Percentiles rank a stretch among this genome's conserved stretches.
phyloP scores from a whole-genome alignment of 1,284 basidiomycete genomes.

The Apiotrichum montevideense region DNA sequence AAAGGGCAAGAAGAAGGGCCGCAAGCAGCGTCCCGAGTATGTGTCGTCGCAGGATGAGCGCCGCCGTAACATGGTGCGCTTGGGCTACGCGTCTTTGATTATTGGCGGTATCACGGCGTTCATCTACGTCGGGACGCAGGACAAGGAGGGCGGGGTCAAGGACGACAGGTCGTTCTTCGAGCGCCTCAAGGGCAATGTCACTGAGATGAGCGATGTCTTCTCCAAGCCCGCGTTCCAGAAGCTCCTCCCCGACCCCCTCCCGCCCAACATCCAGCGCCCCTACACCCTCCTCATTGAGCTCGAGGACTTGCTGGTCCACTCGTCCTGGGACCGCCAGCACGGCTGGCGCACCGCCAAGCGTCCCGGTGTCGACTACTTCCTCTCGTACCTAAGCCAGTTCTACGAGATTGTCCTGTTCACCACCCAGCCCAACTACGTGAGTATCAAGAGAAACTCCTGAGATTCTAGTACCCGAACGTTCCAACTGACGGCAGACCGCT shows the following conservation, averaged over 20 bases:
- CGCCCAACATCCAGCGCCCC: conserved; percentile 77
- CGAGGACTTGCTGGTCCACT: conserved; percentile 86
- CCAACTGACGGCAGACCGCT: conserved; percentile 59
- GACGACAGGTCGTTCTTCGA: conserved; percentile 43
- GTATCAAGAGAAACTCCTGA: conserved; percentile 36
- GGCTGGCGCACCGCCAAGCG: conserved; percentile 90
- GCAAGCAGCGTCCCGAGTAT: conserved; percentile 35
- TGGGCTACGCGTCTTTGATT: conserved; percentile 49
- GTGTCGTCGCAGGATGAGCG: conserved; percentile 64
- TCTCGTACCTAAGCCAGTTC: conserved; percentile 93
- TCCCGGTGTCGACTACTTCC: conserved; percentile 95
- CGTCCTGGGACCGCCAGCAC: conserved; percentile 83
- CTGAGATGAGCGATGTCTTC: conserved; percentile 52
- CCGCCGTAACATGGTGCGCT: conserved; percentile 55
- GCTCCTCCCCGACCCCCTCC: conserved; percentile 80
- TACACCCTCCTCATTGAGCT: conserved; percentile 88
- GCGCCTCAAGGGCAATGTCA: conserved; percentile 27
- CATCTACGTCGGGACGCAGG: conserved; percentile 58
- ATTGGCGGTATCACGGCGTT: conserved; percentile 55
- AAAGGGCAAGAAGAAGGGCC: conserved; percentile 10
- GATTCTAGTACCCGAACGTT: no score
- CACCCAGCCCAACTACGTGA: conserved; percentile 77
- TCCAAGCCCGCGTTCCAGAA: conserved; percentile 89
- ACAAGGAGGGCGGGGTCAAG: conserved; percentile 6
- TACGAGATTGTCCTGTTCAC: conserved; percentile 98